Percentiles rank a stretch among this genome's conserved stretches.
Conservation (phyloP, 2,329 filamentous ascomycete genomes). For the Cladorrhinum sp. region DNA sequence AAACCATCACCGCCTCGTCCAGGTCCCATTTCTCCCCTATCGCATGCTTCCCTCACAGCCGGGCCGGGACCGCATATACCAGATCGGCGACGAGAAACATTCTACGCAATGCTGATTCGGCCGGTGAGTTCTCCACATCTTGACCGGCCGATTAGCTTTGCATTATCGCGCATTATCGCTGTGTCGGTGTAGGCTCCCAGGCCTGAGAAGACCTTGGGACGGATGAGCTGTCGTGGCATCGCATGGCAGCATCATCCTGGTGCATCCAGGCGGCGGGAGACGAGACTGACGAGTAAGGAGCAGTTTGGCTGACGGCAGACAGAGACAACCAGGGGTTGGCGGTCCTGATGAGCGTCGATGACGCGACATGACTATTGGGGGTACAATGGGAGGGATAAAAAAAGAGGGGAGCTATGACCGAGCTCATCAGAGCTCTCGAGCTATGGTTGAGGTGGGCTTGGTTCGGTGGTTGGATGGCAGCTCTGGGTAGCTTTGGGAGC, state of each 20-base stretch:
- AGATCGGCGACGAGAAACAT: slow-evolving; percentile 14
- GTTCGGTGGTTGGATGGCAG: not conserved
- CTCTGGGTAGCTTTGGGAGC: not conserved
- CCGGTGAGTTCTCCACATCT: slow-evolving; percentile 3
- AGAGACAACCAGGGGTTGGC: not conserved
- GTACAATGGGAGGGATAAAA: not conserved
- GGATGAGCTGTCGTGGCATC: slow-evolving; percentile 23
- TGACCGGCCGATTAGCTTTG: slow-evolving; percentile 21
- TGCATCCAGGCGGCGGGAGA: not conserved
- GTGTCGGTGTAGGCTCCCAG: slow-evolving; percentile 21
- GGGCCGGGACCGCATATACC: slow-evolving; percentile 7
- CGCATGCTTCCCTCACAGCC: slow-evolving; percentile 7
- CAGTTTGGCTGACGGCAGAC: not conserved
- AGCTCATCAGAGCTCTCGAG: not conserved
- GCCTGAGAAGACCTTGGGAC: not conserved
- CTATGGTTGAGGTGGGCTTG: not conserved
- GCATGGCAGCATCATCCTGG: slow-evolving; percentile 8
- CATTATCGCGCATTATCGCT: slow-evolving; percentile 21
- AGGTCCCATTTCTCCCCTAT: not conserved
- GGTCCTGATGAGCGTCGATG: not conserved
- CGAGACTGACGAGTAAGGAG: not conserved
- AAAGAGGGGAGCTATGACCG: not conserved
- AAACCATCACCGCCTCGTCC: slow-evolving; percentile 4
- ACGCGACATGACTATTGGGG: not conserved
- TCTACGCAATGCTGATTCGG: not conserved